Percentiles rank a stretch among this genome's conserved stretches.
Evolutionary conservation across 139 green algal genomes (phyloP).

Genomic region (Closterium sp.): DNA sequence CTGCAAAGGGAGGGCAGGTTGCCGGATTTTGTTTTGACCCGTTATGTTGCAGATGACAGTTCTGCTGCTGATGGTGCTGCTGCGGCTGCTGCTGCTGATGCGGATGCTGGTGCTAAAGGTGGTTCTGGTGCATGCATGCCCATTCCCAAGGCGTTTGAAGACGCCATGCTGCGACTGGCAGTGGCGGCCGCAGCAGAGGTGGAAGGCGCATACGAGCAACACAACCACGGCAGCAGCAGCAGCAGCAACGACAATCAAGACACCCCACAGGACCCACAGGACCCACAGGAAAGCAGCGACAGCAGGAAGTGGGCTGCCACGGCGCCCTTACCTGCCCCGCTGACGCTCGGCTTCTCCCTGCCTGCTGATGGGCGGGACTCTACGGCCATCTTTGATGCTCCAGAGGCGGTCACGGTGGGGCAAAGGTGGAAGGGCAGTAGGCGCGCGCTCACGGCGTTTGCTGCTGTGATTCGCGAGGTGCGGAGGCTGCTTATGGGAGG

Average conservation of each 20-base stretch:
- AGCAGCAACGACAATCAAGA: background rate
- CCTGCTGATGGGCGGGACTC: background rate
- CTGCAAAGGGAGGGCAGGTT: background rate
- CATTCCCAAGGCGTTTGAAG: background rate
- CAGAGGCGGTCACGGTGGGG: background rate
- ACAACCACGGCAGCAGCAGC: background rate
- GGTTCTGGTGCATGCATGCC: background rate
- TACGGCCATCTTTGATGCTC: background rate
- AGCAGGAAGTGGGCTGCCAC: background rate
- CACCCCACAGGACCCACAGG: background rate
- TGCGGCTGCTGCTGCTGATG: background rate
- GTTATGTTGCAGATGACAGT: background rate
- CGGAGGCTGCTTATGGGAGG: background rate
- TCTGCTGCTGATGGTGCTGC: background rate
- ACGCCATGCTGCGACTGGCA: background rate
- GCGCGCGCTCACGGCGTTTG: background rate
- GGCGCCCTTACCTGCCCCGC: background rate
- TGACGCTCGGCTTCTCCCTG: background rate
- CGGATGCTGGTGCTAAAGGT: background rate
- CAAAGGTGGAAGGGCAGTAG: background rate
- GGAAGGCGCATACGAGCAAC: background rate
- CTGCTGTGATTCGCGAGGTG: background rate
- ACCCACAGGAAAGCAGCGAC: background rate
- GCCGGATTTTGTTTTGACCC: background rate
- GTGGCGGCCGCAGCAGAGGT: background rate